Base-by-base conservation (phyloP, 306 rosid genomes). In the Hippophae gyantsensis region DNA sequence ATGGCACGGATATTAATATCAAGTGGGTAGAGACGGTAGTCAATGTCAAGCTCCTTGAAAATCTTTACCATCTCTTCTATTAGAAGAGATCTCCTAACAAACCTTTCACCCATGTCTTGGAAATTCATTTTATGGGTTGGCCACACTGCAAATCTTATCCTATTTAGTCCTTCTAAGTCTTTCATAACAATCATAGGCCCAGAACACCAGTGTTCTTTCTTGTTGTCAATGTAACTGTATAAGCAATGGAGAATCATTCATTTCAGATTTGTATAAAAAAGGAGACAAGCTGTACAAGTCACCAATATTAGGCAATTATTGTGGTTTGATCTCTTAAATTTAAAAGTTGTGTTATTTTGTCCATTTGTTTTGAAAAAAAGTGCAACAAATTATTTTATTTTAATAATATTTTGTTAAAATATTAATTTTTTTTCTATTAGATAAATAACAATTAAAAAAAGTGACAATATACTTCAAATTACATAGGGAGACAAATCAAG, bases 171-270 rank as follows among this genome's bases (percentile, higher is more conserved):
- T 0, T 80, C 99, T 5, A 75, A 42, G 1, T 92, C 94, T 78
- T 70, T 88, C 52, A 78, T 57, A 58, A 93, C 72, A 55, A 88
- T 13, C 69, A 78, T 68, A 10, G 97, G 85, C 8, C 74, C 55
- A 40, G 99, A 77, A 74, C 57, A 79, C 97, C 99, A 93, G 48
- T 88, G 95, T 64, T 88, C 99, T 72, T 82, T 86, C 81, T 88
- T 82, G 79, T 55, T 78, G 38, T 93, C 97, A 38, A 87, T 46
- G 69, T 61, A 90, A 76, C 98, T 90, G 87, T 71, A 82, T 25
- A 8, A 48, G 3, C 47, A 59, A 58, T 14, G 11, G 27, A 7
- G 43, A 1, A 53, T 53, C 5, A 50, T 47, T 69, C 58, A 66
- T 26, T 8, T 55, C 43, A 58, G 25, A 43, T 65, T 18, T 6